Base-by-base conservation (phyloP, 345 rosid genomes). In the Melastoma malabathricum region DNA sequence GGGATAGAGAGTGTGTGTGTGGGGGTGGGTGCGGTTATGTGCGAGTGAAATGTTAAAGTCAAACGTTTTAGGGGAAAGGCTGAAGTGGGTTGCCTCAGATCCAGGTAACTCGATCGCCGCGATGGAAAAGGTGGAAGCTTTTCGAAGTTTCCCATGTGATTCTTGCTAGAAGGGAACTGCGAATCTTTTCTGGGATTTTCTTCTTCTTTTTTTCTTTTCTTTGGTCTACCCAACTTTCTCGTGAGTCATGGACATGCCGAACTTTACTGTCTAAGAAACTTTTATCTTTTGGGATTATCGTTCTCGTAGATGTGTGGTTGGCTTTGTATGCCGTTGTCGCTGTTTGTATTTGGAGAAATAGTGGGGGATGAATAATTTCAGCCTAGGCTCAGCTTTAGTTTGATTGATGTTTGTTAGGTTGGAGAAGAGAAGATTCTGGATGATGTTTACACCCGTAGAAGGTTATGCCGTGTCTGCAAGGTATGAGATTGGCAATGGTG, bases 11-110 rank as follows among this genome's bases (percentile, higher is more conserved):
- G 10, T 13, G 17, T 13, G 47, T 46, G 65, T 49, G 56, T 44
- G 67, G 52, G 50, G 39, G 25, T 22, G 25, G 2, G 25, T 22
- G 25, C 4, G 25, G 25, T 2, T 22, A 4, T 22, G 25, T 22
- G 25, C 2, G 25, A 22, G 25, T 22, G 25, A 47, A 49, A 41
- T 53, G 62, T 47, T 46, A 45, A 57, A 55, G 23, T 55, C 49
- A 44, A 44, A 10, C 18, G 20, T 48, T 55, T 43, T 44, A 18
- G 57, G 25, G 25, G 59, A 67, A 76, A 61, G 82, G 81, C 55
- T 63, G 68, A 58, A 59, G 67, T 64, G 65, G 69, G 68, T 83
- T 79, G 64, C 90, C 82, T 77, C 57, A 56, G 78, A 75, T 79
- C 82, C 78, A 67, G 84, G 90, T 72, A 72, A 72, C 71, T 59